Evolutionary conservation across 1,139 yeast species (phyloP).

Genomic region (Pneumocystis jirovecii): DNA sequence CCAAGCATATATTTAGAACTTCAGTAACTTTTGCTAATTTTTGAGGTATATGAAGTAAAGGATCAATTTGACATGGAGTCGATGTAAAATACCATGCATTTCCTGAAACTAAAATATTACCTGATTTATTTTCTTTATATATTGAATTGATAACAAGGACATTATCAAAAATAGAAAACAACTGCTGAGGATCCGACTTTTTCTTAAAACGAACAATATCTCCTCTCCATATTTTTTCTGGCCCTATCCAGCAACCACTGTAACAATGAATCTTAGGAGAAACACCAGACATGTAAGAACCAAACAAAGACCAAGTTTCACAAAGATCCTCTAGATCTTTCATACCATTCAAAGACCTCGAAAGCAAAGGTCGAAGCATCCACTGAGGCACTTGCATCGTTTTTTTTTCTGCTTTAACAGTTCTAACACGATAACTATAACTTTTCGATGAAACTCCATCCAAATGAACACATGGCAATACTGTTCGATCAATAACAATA

Average conservation of each 20-base stretch:
- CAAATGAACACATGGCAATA: neutral
- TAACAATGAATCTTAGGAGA: conserved; percentile 1
- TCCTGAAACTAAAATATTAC: conserved; percentile 1
- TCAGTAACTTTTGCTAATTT: neutral
- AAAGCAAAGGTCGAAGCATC: conserved; percentile 1
- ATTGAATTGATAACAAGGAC: neutral
- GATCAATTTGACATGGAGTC: neutral
- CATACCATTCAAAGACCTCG: neutral
- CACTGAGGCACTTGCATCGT: conserved; percentile 3
- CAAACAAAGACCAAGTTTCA: neutral
- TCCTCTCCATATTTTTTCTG: conserved; percentile 6
- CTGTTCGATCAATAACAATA: conserved; percentile 1
- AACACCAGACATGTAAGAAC: neutral
- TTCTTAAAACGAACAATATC: conserved; percentile 2
- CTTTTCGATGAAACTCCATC: conserved; percentile 5
- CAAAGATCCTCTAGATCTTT: neutral
- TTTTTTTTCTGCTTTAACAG: neutral
- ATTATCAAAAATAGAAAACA: neutral
- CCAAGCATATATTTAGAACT: neutral
- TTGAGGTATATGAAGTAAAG: conserved; percentile 3
- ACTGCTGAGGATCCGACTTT: neutral
- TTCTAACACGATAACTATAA: conserved; percentile 1
- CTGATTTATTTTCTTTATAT: neutral
- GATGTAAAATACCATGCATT: neutral
- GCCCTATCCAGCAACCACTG: conserved; percentile 3